phyloP scores from a whole-genome alignment of 2,329 filamentous ascomycete species.

The Fusarium sp. region DNA sequence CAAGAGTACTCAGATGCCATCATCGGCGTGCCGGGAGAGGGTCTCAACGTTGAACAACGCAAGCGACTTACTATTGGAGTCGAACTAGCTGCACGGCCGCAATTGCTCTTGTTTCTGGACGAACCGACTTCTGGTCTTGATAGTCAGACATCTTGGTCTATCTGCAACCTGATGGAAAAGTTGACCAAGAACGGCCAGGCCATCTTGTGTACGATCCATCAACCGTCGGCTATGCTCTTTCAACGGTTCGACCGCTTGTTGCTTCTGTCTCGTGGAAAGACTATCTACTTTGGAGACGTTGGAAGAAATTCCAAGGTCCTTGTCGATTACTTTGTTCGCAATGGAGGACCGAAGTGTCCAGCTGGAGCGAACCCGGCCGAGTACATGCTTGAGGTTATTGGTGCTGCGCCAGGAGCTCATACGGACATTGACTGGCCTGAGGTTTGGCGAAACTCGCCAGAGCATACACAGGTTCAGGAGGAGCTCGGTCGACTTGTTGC shows the following conservation, averaged over 20 bases:
- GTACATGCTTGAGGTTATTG: conserved; percentile 69
- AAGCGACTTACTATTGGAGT: conserved; percentile 70
- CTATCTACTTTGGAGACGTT: conserved; percentile 75
- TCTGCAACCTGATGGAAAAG: conserved; percentile 68
- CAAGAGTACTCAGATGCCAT: conserved; percentile 72
- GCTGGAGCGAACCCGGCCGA: conserved; percentile 74
- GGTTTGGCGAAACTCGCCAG: conserved; percentile 50
- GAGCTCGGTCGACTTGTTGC: conserved; percentile 48
- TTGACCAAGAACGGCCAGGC: conserved; percentile 64
- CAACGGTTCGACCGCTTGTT: conserved; percentile 68
- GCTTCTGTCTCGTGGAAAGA: conserved; percentile 71
- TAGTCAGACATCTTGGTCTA: conserved; percentile 70
- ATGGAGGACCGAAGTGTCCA: conserved; percentile 67
- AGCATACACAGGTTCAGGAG: conserved; percentile 47
- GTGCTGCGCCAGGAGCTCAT: conserved; percentile 63
- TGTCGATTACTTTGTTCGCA: conserved; percentile 70
- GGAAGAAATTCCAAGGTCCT: conserved; percentile 66
- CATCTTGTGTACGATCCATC: conserved; percentile 64
- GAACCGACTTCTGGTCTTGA: conserved; percentile 71
- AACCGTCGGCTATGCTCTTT: conserved; percentile 62
- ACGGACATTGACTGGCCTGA: conserved; percentile 54
- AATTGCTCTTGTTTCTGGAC: conserved; percentile 68
- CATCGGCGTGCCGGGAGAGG: conserved; percentile 69
- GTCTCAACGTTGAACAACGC: conserved; percentile 69
- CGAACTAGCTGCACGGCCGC: conserved; percentile 64